A percentile compares a stretch with the other conserved stretches of the same genome.
These are phyloP conservation scores for Phaeolepiota aurea DNA, from an alignment of 768 basidiomycete genomes.

Conservation along the genomic window DNA sequence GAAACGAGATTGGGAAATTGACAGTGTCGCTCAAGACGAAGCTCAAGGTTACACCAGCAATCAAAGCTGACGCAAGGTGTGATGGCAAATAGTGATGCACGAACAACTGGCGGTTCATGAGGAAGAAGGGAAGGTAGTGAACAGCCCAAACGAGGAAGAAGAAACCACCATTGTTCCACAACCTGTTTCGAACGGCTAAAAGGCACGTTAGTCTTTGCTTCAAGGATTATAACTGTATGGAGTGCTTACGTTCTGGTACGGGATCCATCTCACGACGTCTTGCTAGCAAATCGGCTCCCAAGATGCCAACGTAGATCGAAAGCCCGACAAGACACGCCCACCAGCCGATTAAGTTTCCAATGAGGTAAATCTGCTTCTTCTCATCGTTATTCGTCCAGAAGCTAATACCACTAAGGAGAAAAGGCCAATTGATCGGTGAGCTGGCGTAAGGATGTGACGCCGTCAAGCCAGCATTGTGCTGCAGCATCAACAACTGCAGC, in stretches of 20 bases:
- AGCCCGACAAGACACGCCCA: slow-evolving; percentile 86
- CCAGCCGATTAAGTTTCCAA: slow-evolving; percentile 93
- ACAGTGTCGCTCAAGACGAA: slow-evolving; percentile 86
- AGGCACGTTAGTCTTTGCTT: too few relatives aligned
- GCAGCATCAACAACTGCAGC: slow-evolving; percentile 90
- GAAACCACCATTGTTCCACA: slow-evolving; percentile 95
- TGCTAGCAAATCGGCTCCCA: slow-evolving; percentile 85
- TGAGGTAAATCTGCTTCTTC: slow-evolving; percentile 92
- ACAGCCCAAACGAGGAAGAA: slow-evolving; percentile 92
- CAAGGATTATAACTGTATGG: not conserved
- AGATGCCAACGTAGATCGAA: slow-evolving; percentile 82
- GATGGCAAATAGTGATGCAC: slow-evolving; percentile 97
- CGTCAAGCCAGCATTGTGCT: slow-evolving; percentile 97
- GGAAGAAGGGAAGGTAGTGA: slow-evolving; percentile 96
- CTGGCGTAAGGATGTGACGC: slow-evolving; percentile 98
- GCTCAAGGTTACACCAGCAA: slow-evolving; percentile 88
- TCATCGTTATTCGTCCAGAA: slow-evolving; percentile 91
- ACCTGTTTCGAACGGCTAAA: slow-evolving; percentile 82
- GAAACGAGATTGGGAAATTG: slow-evolving; percentile 81
- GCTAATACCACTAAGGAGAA: slow-evolving; percentile 91
- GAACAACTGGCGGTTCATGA: slow-evolving; percentile 96
- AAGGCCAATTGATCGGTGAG: slow-evolving; percentile 97
- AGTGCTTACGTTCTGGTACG: slow-evolving; percentile 73
- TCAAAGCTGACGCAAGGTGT: slow-evolving; percentile 84
- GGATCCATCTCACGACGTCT: slow-evolving; percentile 79